Evolutionary conservation across 148 eudicot genomes (phyloP), one percentile per base, ranked within the genome.

Genomic region (Vaccinium darrowii): DNA sequence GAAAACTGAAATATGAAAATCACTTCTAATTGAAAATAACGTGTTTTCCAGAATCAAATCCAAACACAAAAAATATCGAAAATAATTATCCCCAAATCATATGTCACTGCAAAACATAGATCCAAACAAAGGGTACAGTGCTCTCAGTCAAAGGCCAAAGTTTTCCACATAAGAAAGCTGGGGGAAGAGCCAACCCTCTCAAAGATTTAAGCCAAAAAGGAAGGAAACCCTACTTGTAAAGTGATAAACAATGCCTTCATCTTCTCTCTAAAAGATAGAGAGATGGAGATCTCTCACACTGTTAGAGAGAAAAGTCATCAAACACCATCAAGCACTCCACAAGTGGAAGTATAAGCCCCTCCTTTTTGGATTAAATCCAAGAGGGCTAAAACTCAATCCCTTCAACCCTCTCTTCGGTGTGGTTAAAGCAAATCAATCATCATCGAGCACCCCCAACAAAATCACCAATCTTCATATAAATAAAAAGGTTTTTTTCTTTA

Each of bases 401-500:
- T 36, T 11, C 84, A 75, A 67, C 53, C 25, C 30, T 83, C 86
- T 83, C 33, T 89, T 89, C 91, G 54, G 91, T 89, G 91, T 89
- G 91, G 91, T 89, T 89, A 89, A 89, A 89, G 91, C 91, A 89
- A 85, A 80, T 83, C 52, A 65, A 87, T 89, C 91, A 89, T 89
- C 91, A 89, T 83, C 83, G 88, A 89, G 89, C 90, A 69, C 21
- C 4, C 76, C 33, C n/a, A 71, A 57, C 30, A 3, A 78, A 78
- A n/a, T n/a, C n/a, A 49, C 8, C 57, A 8, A 3, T 6, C 16
- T 30, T 2, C 2, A 13, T 54, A 14, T 11, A 54, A 0, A 14
- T 1, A 13, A 2, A 52, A 53, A 13, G 11, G 2, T 51, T 51
- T 51, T n/a, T 9, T 51, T 51, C 8, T 9, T 3, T 10, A 63